A percentile compares a stretch with the other conserved stretches of the same genome.
phyloP scores from a whole-genome alignment of 2,329 filamentous ascomycete genomes.

The Cryphonectria radicalis region DNA sequence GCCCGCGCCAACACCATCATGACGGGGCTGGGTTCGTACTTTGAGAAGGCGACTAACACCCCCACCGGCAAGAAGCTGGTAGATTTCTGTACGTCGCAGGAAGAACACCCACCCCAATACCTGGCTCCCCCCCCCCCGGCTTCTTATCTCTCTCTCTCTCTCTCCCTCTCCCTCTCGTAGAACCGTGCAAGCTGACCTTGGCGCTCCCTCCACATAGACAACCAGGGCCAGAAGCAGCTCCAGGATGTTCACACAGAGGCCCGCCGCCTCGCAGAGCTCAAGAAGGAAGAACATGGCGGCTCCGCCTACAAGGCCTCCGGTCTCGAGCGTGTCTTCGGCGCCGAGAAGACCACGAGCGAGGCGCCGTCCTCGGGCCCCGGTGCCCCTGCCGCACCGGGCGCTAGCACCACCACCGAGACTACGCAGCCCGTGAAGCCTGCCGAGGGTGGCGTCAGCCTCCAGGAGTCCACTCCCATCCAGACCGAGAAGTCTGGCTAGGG shows the following conservation, averaged over 20 bases:
- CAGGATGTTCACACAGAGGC: constrained; percentile 94
- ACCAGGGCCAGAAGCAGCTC: constrained; percentile 82
- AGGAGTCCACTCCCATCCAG: constrained; percentile 27
- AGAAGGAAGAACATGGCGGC: constrained; percentile 68
- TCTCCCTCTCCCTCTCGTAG: neutral
- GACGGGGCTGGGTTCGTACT: constrained; percentile 80
- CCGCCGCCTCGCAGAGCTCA: constrained; percentile 82
- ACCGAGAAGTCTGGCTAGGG: constrained; percentile 27
- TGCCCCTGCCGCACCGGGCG: constrained; percentile 32
- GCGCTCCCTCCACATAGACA: constrained; percentile 50
- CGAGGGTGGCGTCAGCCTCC: constrained; percentile 25
- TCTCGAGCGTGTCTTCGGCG: constrained; percentile 61
- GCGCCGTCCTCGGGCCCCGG: constrained; percentile 26
- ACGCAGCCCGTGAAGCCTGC: constrained; percentile 26
- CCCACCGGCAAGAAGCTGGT: constrained; percentile 88
- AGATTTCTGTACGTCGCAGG: constrained; percentile 66
- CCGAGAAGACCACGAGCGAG: constrained; percentile 47
- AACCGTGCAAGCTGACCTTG: constrained; percentile 3
- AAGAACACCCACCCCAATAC: neutral
- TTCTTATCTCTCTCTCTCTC: too few species aligned
- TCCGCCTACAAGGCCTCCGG: constrained; percentile 64
- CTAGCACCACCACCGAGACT: constrained; percentile 31
- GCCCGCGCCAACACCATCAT: constrained; percentile 69
- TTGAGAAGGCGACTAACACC: constrained; percentile 87
- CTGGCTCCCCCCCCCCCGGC: neutral